Conservation (phyloP, 768 basidiomycete species). For the Lactarius evosmus region DNA sequence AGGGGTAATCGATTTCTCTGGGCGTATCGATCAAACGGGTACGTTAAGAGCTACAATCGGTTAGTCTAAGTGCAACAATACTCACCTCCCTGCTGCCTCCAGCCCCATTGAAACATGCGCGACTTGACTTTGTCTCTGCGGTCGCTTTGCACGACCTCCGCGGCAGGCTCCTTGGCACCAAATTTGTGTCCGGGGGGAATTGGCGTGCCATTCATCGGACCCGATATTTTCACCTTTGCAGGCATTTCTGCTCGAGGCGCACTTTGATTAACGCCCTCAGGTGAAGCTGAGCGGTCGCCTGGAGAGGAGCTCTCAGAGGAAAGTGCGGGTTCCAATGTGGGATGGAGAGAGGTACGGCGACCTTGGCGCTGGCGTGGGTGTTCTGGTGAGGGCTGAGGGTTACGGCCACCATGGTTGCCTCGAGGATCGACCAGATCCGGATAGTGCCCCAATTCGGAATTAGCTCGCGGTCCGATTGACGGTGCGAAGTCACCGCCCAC, state of each 20-base stretch:
- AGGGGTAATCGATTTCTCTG: constrained; percentile 39
- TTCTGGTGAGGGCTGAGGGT: constrained; percentile 52
- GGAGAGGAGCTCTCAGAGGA: constrained; percentile 45
- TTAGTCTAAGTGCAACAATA: neutral
- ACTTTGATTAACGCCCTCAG: constrained; percentile 47
- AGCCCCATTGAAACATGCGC: constrained; percentile 83
- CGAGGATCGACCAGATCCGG: constrained; percentile 53
- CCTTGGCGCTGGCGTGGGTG: constrained; percentile 52
- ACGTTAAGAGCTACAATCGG: constrained; percentile 2
- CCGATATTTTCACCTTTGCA: constrained; percentile 82
- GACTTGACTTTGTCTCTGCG: constrained; percentile 91
- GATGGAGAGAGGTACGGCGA: constrained; percentile 62
- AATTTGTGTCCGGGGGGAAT: constrained; percentile 92
- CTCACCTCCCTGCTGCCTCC: constrained; percentile 53
- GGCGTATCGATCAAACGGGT: constrained; percentile 14
- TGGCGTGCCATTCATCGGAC: constrained; percentile 77
- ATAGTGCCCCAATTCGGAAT: constrained; percentile 82
- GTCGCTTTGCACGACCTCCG: constrained; percentile 27
- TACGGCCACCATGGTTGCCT: constrained; percentile 33
- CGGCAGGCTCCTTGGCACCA: constrained; percentile 64
- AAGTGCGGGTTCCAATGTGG: constrained; percentile 48
- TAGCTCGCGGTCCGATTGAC: constrained; percentile 53
- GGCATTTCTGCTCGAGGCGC: constrained; percentile 47
- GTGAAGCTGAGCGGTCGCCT: constrained; percentile 37
- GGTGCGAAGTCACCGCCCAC: constrained; percentile 29